A percentile compares a stretch with the other conserved stretches of the same genome.
phyloP scores from a whole-genome alignment of 164 flowering plant species.

The Brasenia schreberi region DNA sequence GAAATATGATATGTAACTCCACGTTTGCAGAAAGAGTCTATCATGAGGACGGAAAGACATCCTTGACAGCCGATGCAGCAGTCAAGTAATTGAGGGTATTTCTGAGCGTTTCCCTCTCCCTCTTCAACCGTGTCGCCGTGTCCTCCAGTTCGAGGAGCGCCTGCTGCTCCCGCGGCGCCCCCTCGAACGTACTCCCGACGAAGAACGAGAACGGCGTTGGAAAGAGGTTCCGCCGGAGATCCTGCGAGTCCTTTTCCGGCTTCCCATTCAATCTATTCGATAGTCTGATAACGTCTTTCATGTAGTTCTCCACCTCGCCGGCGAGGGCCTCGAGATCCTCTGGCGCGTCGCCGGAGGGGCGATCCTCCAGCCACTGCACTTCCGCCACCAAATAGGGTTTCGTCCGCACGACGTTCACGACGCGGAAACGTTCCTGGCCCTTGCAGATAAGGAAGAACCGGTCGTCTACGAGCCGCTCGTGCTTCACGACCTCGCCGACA shows the following conservation, averaged over 20 bases:
- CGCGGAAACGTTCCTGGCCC: slow-evolving; percentile 89
- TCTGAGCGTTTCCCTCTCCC: slow-evolving; percentile 88
- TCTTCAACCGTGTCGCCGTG: slow-evolving; percentile 65
- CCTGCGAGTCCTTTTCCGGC: slow-evolving; percentile 73
- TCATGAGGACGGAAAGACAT: slow-evolving; percentile 68
- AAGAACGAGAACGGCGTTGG: slow-evolving; percentile 97
- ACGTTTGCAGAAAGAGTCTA: background rate
- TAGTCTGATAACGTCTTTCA: slow-evolving; percentile 88
- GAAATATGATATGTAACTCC: too few species aligned
- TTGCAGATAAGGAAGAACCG: slow-evolving; percentile 92
- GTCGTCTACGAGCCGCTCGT: slow-evolving; percentile 89
- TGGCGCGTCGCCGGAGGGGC: slow-evolving; percentile 44
- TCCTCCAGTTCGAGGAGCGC: slow-evolving; percentile 90
- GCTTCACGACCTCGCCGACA: slow-evolving; percentile 92
- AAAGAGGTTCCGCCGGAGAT: slow-evolving; percentile 65
- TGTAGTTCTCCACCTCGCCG: slow-evolving; percentile 59
- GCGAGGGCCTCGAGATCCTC: slow-evolving; percentile 63
- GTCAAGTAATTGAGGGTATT: slow-evolving; percentile 87
- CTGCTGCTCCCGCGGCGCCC: slow-evolving; percentile 97
- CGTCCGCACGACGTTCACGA: slow-evolving; percentile 44
- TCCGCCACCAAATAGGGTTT: slow-evolving; percentile 83
- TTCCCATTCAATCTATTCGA: slow-evolving; percentile 84
- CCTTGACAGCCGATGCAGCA: slow-evolving; percentile 94
- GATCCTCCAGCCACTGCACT: slow-evolving; percentile 84
- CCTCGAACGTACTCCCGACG: slow-evolving; percentile 93